phyloP scores from a whole-genome alignment of 805 yeast genomes.

The Kluyveromyces aestuarii region DNA sequence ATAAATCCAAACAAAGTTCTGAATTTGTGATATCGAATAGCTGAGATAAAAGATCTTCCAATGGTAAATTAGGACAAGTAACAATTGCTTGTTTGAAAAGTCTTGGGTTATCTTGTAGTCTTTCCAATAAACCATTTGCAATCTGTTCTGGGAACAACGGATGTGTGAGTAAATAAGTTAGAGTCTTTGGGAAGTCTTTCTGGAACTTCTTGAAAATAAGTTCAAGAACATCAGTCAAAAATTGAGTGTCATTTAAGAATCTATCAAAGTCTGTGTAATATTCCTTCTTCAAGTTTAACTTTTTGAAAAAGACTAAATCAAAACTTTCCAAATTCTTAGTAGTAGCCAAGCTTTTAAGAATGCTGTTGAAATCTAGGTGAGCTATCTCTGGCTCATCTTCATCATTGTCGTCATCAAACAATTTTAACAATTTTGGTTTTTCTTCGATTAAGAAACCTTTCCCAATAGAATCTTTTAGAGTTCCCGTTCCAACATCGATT shows the following conservation, averaged over 20 bases:
- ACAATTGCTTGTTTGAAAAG: slow-evolving; percentile 75
- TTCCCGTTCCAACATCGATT: slow-evolving; percentile 57
- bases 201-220: slow-evolving; percentile 31
- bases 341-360: slow-evolving; percentile 20
- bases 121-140: slow-evolving; percentile 45
- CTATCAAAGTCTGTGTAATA: slow-evolving; percentile 61
- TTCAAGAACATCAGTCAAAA: slow-evolving; percentile 39
- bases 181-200: slow-evolving; percentile 42
- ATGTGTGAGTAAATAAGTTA: slow-evolving; percentile 74
- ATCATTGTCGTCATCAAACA: slow-evolving; percentile 12
- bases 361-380: slow-evolving; percentile 11
- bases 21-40: slow-evolving; percentile 47
- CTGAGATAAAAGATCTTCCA: slow-evolving; percentile 54
- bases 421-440: slow-evolving; percentile 19
- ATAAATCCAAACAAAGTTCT: slow-evolving; percentile 58
- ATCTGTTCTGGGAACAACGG: slow-evolving; percentile 68
- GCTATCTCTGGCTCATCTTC: slow-evolving; percentile 7
- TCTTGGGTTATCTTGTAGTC: slow-evolving; percentile 47
- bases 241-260: slow-evolving; percentile 45
- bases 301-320: slow-evolving; percentile 25
- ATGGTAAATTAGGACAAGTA: slow-evolving; percentile 62
- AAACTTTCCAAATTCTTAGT: slow-evolving; percentile 19
- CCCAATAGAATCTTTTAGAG: slow-evolving; percentile 60
- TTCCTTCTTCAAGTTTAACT: slow-evolving; percentile 30
- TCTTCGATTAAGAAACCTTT: slow-evolving; percentile 34